Conservation (phyloP, 2,329 filamentous ascomycete species). For the Thielaviopsis ethacetica region DNA sequence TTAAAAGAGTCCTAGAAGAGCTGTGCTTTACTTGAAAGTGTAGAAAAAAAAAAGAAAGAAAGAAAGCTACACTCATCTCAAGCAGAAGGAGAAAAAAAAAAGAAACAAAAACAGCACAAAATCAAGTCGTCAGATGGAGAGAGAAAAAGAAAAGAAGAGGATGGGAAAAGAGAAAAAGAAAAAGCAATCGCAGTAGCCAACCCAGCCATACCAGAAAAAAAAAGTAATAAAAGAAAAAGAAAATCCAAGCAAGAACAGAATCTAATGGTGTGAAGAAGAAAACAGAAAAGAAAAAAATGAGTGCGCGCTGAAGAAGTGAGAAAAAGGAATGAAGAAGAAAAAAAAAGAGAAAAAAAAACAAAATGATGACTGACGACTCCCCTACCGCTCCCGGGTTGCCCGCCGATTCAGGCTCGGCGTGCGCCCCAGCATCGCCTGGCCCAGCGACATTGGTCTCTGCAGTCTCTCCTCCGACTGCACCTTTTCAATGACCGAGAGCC, state of each 20-base stretch:
- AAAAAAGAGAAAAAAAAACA: background rate
- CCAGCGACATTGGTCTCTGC: conserved; percentile 28
- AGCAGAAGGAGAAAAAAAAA: conserved; percentile 12
- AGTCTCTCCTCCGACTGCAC: conserved; percentile 24
- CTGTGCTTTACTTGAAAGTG: too few species aligned
- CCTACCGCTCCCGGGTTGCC: conserved; percentile 12
- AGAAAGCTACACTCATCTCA: too few species aligned
- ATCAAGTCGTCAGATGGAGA: conserved; percentile 19
- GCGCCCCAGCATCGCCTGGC: conserved; percentile 24
- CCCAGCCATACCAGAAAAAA: background rate
- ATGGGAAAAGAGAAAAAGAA: conserved; percentile 14
- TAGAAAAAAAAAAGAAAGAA: too few species aligned
- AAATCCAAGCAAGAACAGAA: background rate
- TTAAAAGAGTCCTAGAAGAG: too few species aligned
- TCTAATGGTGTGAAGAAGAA: background rate
- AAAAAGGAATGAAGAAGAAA: background rate
- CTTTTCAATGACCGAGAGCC: conserved; percentile 19
- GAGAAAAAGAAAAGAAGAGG: conserved; percentile 16
- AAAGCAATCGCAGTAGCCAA: background rate
- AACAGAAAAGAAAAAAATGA: background rate
- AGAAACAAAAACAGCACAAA: conserved; percentile 12
- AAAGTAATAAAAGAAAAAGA: too few species aligned
- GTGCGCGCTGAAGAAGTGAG: background rate
- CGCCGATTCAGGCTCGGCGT: conserved; percentile 28
- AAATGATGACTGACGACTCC: too few species aligned